Conservation (phyloP, 1,139 yeast genomes). For the Hemisphaericaspora lyxosophila region DNA sequence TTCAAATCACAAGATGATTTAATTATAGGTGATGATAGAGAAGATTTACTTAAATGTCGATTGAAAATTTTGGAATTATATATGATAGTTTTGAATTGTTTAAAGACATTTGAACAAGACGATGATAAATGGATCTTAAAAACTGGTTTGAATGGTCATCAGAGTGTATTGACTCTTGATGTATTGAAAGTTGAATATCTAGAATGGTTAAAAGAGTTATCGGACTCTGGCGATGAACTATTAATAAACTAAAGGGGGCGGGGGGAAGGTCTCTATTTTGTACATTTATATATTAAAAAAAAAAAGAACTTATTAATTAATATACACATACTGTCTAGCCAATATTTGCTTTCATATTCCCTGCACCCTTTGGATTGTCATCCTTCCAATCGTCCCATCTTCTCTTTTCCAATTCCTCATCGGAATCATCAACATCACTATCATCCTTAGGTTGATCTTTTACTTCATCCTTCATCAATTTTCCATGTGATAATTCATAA, state of each 20-base stretch:
- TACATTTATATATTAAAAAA: constrained; percentile 1
- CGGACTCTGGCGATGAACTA: constrained; percentile 1
- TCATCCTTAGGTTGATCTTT: constrained; percentile 26
- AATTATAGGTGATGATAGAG: constrained; percentile 17
- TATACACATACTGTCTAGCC: constrained; percentile 45
- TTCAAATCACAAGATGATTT: constrained; percentile 22
- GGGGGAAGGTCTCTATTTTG: no score
- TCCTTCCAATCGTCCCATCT: constrained; percentile 95
- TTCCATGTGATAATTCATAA: constrained; percentile 81
- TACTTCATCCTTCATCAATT: constrained; percentile 59
- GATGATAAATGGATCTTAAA: constrained; percentile 60
- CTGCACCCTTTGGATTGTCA: constrained; percentile 81
- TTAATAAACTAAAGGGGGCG: neutral
- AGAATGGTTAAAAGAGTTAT: constrained; percentile 32
- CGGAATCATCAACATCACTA: constrained; percentile 47
- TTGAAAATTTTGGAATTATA: constrained; percentile 45
- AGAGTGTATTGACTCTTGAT: constrained; percentile 29
- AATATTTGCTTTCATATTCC: constrained; percentile 76
- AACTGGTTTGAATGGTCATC: constrained; percentile 17
- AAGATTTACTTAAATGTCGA: constrained; percentile 30
- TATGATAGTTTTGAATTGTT: constrained; percentile 48
- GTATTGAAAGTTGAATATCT: constrained; percentile 34
- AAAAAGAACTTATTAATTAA: constrained; percentile 3
- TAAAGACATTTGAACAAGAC: constrained; percentile 42
- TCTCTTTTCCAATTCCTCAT: constrained; percentile 57